phyloP scores from a whole-genome alignment of 495 filamentous ascomycete species.

The Cercophora samala region DNA sequence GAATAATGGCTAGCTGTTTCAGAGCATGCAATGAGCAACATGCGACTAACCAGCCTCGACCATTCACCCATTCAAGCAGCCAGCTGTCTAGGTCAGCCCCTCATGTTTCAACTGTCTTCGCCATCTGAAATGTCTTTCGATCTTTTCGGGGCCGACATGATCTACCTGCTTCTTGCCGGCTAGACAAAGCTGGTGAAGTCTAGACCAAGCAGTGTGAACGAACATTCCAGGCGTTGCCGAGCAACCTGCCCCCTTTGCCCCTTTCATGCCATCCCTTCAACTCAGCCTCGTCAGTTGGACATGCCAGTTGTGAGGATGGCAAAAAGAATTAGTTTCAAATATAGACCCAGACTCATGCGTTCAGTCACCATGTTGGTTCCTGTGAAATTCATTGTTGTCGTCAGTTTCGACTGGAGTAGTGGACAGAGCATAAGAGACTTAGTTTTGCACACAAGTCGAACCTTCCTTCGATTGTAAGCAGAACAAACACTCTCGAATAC shows the following conservation, averaged over 20 bases:
- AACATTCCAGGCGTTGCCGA: neutral
- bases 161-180: neutral
- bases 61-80: neutral
- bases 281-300: neutral
- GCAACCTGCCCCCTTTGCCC: neutral
- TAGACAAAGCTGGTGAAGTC: neutral
- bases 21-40: neutral
- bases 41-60: neutral
- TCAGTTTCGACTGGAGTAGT: neutral
- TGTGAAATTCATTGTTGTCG: neutral
- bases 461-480: neutral
- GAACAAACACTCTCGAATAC: neutral
- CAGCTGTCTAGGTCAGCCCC: neutral
- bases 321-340: neutral
- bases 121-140: neutral
- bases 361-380: neutral
- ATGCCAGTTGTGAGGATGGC: conserved; percentile 1
- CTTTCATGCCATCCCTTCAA: neutral
- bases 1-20: neutral
- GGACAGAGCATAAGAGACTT: neutral
- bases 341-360: neutral
- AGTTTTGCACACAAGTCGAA: neutral
- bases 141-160: neutral
- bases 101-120: neutral
- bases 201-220: neutral